Percentiles rank a stretch among this genome's conserved stretches.
Conservation (phyloP, 768 basidiomycete species). For the Gloeostereum incarnatum region DNA sequence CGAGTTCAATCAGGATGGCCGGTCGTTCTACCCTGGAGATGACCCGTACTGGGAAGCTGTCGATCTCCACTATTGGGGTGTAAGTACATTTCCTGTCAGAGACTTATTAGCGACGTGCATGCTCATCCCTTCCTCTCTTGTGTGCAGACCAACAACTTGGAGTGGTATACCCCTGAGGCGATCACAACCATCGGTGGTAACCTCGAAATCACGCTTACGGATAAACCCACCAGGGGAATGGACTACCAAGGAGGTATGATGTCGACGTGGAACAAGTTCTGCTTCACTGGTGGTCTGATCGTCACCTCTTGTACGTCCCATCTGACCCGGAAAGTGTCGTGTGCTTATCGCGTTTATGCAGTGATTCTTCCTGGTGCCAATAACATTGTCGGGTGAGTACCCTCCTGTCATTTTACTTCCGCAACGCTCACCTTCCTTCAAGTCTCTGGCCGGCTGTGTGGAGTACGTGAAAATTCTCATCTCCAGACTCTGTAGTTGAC, state of each 20-base stretch:
- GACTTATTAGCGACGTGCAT: too few species aligned
- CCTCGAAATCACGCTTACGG: constrained; percentile 65
- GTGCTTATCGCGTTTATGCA: constrained; percentile 20
- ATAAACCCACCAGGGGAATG: constrained; percentile 59
- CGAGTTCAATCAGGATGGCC: constrained; percentile 50
- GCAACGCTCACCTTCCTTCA: constrained; percentile 26
- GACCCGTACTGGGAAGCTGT: constrained; percentile 59
- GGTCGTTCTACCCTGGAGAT: constrained; percentile 54
- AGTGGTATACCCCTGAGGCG: constrained; percentile 88
- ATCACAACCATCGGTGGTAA: constrained; percentile 66
- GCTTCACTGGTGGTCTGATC: constrained; percentile 62
- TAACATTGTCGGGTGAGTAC: constrained; percentile 5
- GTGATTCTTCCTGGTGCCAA: constrained; percentile 7
- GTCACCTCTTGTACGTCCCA: too few species aligned
- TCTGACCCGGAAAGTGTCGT: too few species aligned
- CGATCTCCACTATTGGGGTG: too few species aligned
- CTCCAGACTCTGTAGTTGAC: constrained; percentile 46
- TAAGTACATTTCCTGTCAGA: too few species aligned
- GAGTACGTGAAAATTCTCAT: constrained; percentile 60
- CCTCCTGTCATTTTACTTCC: constrained; percentile 23
- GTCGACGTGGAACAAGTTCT: constrained; percentile 57
- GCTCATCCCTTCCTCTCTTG: too few species aligned
- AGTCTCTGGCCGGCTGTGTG: constrained; percentile 39
- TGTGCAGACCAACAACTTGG: constrained; percentile 61
- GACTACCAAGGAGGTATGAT: constrained; percentile 68